These are phyloP conservation scores for Podaxis rugospora DNA, from an alignment of 768 basidiomycete genomes.

Conservation along the genomic window DNA sequence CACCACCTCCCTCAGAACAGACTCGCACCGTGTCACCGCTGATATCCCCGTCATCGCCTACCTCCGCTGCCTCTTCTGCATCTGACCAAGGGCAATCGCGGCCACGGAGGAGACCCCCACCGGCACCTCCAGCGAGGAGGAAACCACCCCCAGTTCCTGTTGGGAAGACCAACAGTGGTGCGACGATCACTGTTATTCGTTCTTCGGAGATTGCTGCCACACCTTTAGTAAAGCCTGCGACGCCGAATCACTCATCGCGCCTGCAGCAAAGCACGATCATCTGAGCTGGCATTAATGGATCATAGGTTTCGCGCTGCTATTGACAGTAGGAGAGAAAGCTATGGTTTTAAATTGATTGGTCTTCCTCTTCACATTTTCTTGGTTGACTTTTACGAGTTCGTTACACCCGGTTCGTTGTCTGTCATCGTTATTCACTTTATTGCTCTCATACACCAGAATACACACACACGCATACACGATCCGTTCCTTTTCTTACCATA, in stretches of 20 bases:
- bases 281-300: neutral
- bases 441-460: neutral
- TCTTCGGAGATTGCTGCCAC: constrained; percentile 27
- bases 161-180: constrained; percentile 42
- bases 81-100: constrained; percentile 15
- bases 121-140: constrained; percentile 63
- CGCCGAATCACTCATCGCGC: constrained; percentile 27
- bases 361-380: neutral
- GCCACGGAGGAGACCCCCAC: constrained; percentile 44
- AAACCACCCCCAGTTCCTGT: constrained; percentile 70
- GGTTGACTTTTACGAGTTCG: neutral
- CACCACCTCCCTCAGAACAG: constrained; percentile 10
- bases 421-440: neutral
- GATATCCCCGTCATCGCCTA: constrained; percentile 8
- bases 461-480: neutral
- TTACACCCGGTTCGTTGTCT: neutral
- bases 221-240: neutral
- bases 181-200: constrained; percentile 56
- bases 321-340: neutral
- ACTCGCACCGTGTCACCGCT: neutral
- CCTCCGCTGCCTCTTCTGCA: constrained; percentile 12
- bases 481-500: neutral
- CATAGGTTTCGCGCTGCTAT: no score
- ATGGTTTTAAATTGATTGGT: neutral
- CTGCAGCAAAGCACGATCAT: constrained; percentile 14